Evolutionary conservation across 139 green algal species (phyloP).

Genomic region (Edaphochlamys debaryana): DNA sequence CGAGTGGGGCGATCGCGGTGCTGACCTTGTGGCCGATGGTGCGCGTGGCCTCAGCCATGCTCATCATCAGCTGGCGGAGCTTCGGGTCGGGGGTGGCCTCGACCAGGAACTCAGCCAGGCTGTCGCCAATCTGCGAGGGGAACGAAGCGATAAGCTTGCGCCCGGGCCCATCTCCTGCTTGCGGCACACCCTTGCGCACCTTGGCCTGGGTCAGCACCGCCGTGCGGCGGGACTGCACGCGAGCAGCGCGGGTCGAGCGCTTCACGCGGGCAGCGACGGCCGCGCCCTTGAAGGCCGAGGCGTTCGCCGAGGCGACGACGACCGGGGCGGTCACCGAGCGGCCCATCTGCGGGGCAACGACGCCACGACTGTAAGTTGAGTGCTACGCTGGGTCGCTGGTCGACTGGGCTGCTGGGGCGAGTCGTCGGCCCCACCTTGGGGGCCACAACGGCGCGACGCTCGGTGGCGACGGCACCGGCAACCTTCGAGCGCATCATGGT

Average conservation of each 20-base stretch:
- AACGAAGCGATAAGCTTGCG: background rate
- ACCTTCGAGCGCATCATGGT: constrained; percentile 39
- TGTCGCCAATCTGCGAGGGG: constrained; percentile 83
- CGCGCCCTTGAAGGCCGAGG: constrained; percentile 43
- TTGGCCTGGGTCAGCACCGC: constrained; percentile 64
- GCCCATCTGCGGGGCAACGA: constrained; percentile 1
- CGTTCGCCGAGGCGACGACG: constrained; percentile 42
- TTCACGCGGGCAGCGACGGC: constrained; percentile 30
- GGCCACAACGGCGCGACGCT: constrained; percentile 15
- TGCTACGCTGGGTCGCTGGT: background rate
- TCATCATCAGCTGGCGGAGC: constrained; percentile 93
- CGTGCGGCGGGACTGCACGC: constrained; percentile 44
- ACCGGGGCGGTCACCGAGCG: constrained; percentile 37
- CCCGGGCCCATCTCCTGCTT: too few species aligned
- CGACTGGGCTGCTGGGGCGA: background rate
- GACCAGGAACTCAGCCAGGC: constrained; percentile 92
- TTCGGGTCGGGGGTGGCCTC: constrained; percentile 85
- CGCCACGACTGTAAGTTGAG: background rate
- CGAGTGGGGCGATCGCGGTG: too few species aligned
- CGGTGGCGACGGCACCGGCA: constrained; percentile 25
- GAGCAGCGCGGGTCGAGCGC: constrained; percentile 25
- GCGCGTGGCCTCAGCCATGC: constrained; percentile 88
- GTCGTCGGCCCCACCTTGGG: constrained; percentile 21
- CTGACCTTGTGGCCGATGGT: constrained; percentile 96
- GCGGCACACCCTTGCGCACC: constrained; percentile 17